Evolutionary conservation across 169 alveolate genomes (phyloP), one percentile per base, ranked within the genome.

Genomic region (Eimeria maxima): DNA sequence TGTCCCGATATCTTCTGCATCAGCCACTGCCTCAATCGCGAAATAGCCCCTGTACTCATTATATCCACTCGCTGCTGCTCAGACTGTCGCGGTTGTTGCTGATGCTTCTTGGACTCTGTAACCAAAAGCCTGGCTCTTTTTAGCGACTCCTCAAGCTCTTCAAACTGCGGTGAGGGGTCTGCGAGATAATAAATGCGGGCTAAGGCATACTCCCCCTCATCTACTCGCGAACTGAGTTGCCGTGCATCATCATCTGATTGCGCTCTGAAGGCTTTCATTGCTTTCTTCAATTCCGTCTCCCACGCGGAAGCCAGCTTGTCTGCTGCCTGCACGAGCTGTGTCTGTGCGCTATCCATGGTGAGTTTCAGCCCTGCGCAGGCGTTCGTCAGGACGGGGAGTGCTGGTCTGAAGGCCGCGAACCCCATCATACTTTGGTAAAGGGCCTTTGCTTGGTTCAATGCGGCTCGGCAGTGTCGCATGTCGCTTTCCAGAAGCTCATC

Each of bases 321-420:
- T 38, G 86, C 86, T 38, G 86, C 86, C 60, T 74, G 86, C 86
- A 74, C 86, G 55, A 74, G 86, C 24, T 74, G 42, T 33, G 86
- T 74, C 86, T 74, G 86, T 13, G 86, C 86, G 38, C 63, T 14
- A 33, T 74, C 86, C 63, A 74, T 74, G 33, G 86, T 60, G 5
- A 42, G 4, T 38, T 22, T 38, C 33, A 74, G 63, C 16, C 13
- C 55, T 0, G 44, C 60, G 33, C 53, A 38, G 10, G 33, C 60
- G 29, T 74, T 38, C 53, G 57, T 13, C 13, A 74, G 10, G 33
- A 74, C 1, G 57, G 86, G 86, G 18, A 74, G 60, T 5, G 60
- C 53, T 42, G 86, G 60, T 38, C 38, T 38, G 27, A 38, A 38
- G 63, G 86, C 33, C 7, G 63, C 2, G 63, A 6, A 44, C 0